These are phyloP conservation scores for Phytophthora vignae DNA, from an alignment of 352 stramenopile species.

Conservation along the genomic window DNA sequence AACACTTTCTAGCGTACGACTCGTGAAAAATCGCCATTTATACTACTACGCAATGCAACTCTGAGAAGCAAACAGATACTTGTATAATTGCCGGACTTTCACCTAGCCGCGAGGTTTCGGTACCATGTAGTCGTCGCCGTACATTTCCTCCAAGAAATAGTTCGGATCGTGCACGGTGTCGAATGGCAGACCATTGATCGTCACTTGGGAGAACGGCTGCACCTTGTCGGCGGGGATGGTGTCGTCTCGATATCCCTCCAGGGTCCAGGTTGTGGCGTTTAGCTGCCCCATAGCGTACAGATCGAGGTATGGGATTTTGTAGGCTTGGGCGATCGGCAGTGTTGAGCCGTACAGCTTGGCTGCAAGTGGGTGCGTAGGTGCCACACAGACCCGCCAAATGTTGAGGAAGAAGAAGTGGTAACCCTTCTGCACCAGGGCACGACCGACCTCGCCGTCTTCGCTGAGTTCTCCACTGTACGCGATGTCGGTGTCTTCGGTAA, in stretches of 20 bases:
- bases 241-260: neutral
- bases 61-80: neutral
- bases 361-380: slow-evolving; percentile 16
- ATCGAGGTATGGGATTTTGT: neutral
- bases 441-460: neutral
- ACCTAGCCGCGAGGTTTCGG: slow-evolving; percentile 28
- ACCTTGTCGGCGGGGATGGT: neutral
- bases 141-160: slow-evolving; percentile 47
- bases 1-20: neutral
- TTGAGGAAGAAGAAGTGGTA: too few relatives aligned
- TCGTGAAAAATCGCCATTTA: neutral
- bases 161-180: slow-evolving; percentile 46
- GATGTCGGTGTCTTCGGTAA: too few relatives aligned
- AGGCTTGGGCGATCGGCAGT: neutral
- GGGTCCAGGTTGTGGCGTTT: neutral
- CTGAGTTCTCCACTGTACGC: neutral
- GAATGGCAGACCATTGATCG: slow-evolving; percentile 43
- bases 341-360: neutral
- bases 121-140: slow-evolving; percentile 44
- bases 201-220: slow-evolving; percentile 23
- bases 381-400: slow-evolving; percentile 14
- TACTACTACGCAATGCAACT: neutral
- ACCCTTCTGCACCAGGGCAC: neutral
- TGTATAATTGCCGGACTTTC: neutral
- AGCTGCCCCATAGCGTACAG: neutral